phyloP scores from a whole-genome alignment of 495 filamentous ascomycete genomes.

The Penicillium nucicola region DNA sequence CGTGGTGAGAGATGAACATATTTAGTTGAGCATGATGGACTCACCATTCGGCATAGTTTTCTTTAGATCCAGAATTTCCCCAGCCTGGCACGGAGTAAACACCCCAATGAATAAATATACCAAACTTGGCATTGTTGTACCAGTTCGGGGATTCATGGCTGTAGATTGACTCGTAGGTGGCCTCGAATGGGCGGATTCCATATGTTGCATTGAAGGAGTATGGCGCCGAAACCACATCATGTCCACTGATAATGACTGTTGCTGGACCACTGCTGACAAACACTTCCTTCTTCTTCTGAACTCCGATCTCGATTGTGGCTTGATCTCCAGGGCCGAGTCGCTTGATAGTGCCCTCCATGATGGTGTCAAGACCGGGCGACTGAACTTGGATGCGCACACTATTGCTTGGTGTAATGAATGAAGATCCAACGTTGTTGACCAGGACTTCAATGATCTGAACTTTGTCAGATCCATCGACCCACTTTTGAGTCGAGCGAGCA shows the following conservation, averaged over 20 bases:
- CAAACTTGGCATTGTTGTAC: slow-evolving; percentile 53
- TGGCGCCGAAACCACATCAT: slow-evolving; percentile 13
- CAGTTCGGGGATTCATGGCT: slow-evolving; percentile 50
- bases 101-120: slow-evolving; percentile 59
- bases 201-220: slow-evolving; percentile 34
- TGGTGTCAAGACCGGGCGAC: slow-evolving; percentile 35
- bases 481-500: slow-evolving; percentile 52
- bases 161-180: slow-evolving; percentile 37
- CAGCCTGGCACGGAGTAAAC: slow-evolving; percentile 52
- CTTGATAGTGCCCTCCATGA: slow-evolving; percentile 38
- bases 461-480: slow-evolving; percentile 38
- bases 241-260: slow-evolving; percentile 25
- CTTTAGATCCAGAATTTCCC: slow-evolving; percentile 48
- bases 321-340: slow-evolving; percentile 53
- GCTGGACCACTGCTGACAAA: slow-evolving; percentile 17
- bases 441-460: slow-evolving; percentile 49
- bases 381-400: slow-evolving; percentile 34
- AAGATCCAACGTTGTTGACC: slow-evolving; percentile 47
- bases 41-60: slow-evolving; percentile 55
- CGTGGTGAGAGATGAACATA: background rate
- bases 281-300: slow-evolving; percentile 22
- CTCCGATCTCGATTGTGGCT: slow-evolving; percentile 44
- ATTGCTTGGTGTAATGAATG: slow-evolving; percentile 36
- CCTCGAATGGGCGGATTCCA: slow-evolving; percentile 27
- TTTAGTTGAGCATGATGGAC: background rate